phyloP scores from a whole-genome alignment of 257 asterid genomes.

The Thymus quinquecostatus region DNA sequence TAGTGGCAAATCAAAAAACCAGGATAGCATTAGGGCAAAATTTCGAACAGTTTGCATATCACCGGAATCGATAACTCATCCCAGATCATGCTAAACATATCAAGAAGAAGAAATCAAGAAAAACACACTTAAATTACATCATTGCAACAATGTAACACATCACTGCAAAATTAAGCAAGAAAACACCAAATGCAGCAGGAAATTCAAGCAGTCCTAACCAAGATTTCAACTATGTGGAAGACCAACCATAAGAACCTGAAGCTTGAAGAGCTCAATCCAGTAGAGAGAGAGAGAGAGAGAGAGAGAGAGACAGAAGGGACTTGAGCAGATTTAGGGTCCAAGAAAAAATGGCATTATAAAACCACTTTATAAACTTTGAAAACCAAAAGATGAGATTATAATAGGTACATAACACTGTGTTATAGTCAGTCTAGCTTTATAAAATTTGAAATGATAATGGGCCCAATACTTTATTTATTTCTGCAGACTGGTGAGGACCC shows the following conservation, averaged over 20 bases:
- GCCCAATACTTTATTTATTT: conserved; percentile 41
- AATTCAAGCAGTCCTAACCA: conserved; percentile 22
- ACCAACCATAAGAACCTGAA: conserved; percentile 11
- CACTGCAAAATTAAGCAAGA: neutral
- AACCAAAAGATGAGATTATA: conserved; percentile 28
- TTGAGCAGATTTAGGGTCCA: conserved; percentile 40
- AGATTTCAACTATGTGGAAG: conserved; percentile 2
- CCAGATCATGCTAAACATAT: conserved; percentile 12
- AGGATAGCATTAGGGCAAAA: neutral
- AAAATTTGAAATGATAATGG: conserved; percentile 41
- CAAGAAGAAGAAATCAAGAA: conserved; percentile 27
- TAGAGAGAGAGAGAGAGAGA: conserved; percentile 8
- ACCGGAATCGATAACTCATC: neutral
- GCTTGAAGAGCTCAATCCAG: conserved; percentile 12
- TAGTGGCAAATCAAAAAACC: neutral
- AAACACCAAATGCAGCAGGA: conserved; percentile 26
- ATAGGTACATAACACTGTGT: conserved; percentile 29
- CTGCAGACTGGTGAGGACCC: conserved; percentile 40
- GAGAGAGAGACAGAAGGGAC: conserved; percentile 21
- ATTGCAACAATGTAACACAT: conserved; percentile 3
- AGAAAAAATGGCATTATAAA: conserved; percentile 30
- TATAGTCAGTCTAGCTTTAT: conserved; percentile 25
- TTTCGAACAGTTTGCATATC: neutral
- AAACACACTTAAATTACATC: neutral
- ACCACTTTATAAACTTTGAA: conserved; percentile 33